phyloP scores from a whole-genome alignment of 1,284 basidiomycete species.

The Polyporus tsugae region DNA sequence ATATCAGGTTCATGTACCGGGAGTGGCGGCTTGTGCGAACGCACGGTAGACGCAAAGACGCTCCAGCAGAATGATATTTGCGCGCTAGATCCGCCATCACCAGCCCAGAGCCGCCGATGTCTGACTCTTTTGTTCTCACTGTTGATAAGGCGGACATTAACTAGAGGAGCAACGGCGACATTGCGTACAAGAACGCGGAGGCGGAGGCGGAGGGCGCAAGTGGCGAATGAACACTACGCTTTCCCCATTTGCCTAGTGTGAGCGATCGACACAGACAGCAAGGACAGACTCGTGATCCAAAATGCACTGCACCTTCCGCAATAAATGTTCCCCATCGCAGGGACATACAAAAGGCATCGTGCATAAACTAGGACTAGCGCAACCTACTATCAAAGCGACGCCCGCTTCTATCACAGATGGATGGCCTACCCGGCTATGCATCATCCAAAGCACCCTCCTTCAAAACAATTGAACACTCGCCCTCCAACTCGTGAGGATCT shows the following conservation, averaged over 20 bases:
- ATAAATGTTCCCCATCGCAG: background rate
- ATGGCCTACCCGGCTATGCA: background rate
- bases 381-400: background rate
- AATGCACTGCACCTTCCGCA: constrained; percentile 7
- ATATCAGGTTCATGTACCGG: constrained; percentile 13
- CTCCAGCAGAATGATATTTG: constrained; percentile 1
- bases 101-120: constrained; percentile 8
- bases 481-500: background rate
- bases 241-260: constrained; percentile 17
- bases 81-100: constrained; percentile 18
- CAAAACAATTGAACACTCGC: background rate
- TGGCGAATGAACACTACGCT: constrained; percentile 9
- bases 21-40: constrained; percentile 13
- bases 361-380: background rate
- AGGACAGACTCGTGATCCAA: constrained; percentile 7
- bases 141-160: constrained; percentile 13
- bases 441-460: background rate
- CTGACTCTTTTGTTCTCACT: constrained; percentile 11
- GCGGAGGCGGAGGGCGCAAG: background rate
- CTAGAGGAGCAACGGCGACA: background rate
- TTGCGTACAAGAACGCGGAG: constrained; percentile 10
- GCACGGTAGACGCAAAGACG: background rate
- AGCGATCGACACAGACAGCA: background rate
- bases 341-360: constrained; percentile 3
- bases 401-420: background rate